Evolutionary conservation across 495 filamentous ascomycete species (phyloP), one percentile per base, ranked within the genome.

Genomic region (Penicillium alfredii): DNA sequence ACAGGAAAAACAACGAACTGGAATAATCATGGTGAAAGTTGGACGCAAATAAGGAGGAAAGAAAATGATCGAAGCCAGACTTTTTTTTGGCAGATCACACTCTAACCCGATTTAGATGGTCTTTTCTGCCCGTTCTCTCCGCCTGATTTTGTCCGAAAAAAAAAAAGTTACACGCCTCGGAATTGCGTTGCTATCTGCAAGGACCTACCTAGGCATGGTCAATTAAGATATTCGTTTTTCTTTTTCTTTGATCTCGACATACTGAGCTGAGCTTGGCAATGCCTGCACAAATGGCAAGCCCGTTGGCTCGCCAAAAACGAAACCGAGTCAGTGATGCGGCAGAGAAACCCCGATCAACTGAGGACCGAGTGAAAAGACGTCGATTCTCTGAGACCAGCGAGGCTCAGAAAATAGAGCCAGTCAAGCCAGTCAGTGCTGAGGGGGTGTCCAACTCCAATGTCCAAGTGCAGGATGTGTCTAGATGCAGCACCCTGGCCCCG

Each of bases 1-100:
- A 59, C 92, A 98, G 33, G 92, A 96, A 69, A 98, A 98, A 68
- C 92, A 98, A 43, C 92, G 85, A 44, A 98, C 82, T 1, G 92
- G 92, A 51, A 98, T 96, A 61, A 98, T 98, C 92, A 98, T 98
- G 31, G 62, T 77, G 66, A 44, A 46, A 30, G 45, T 21, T 31
- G 37, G 23, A 55, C 41, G 22, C 45, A 44, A 40, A 52, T 47
- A 24, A 34, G 43, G 41, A 38, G 41, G 37, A 47, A 41, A 35
- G 12, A 39, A 6, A 38, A 41, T 36, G 13, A 35, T 30, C 13
- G 30, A 44, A 49, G 45, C 51, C 43, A 45, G 28, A 34, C 42
- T 33, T 40, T 38, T 49, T 54, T 51, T 50, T 34, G 29, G 24
- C 36, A 45, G 43, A 38, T 32, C 15, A 11, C 11, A 33, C 26